Evolutionary conservation across 306 rosid species (phyloP).

Genomic region (Citrullus amarus): DNA sequence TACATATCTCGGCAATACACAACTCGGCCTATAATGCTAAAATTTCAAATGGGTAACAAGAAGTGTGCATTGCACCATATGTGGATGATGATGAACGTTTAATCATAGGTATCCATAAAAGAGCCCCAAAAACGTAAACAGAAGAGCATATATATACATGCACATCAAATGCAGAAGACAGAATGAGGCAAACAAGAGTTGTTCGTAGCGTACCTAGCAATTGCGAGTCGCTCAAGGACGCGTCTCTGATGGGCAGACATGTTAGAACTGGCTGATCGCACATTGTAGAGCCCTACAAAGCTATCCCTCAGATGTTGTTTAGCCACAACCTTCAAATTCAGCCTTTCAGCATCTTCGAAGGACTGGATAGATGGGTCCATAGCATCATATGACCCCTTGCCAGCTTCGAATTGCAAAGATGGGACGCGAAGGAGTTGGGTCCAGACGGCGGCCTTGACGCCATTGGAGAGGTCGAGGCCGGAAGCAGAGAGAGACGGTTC

Average conservation of each 20-base stretch:
- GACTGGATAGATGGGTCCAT: slow-evolving; percentile 31
- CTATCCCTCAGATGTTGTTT: slow-evolving; percentile 32
- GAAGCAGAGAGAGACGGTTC: slow-evolving; percentile 22
- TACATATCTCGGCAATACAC: background rate
- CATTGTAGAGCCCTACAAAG: slow-evolving; percentile 68
- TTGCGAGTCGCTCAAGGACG: slow-evolving; percentile 53
- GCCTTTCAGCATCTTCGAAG: slow-evolving; percentile 33
- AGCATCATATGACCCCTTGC: slow-evolving; percentile 2
- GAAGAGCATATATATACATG: background rate
- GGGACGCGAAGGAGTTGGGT: slow-evolving; percentile 50
- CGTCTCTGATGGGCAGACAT: slow-evolving; percentile 35
- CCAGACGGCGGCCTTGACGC: slow-evolving; percentile 47
- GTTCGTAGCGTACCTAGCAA: slow-evolving; percentile 32
- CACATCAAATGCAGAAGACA: background rate
- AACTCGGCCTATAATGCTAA: background rate
- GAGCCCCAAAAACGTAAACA: background rate
- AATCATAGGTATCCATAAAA: background rate
- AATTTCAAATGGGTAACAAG: background rate
- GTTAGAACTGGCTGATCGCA: slow-evolving; percentile 29
- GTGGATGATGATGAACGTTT: background rate
- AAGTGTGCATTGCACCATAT: background rate
- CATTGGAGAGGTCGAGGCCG: slow-evolving; percentile 30
- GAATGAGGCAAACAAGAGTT: background rate
- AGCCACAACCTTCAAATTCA: slow-evolving; percentile 39
- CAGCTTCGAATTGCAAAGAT: slow-evolving; percentile 35